Conservation (phyloP, 495 filamentous ascomycete genomes). For the Penicillium waksmanii region DNA sequence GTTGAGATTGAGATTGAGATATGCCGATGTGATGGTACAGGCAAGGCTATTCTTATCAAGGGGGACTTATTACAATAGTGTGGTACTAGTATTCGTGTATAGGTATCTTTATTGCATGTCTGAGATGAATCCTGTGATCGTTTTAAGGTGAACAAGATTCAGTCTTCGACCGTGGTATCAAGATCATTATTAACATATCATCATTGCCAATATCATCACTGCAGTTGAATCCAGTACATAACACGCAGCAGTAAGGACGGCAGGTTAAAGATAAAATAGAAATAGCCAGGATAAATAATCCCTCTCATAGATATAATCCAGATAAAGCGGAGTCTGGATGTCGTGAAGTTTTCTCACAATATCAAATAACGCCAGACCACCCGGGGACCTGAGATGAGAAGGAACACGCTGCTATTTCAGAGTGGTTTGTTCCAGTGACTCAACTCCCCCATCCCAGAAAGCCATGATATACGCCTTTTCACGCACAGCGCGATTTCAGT, state of each 20-base stretch:
- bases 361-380: conserved; percentile 3
- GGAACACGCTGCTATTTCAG: not conserved
- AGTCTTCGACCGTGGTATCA: conserved; percentile 1
- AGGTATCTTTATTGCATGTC: too few relatives aligned
- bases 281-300: not conserved
- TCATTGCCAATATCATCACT: conserved; percentile 4
- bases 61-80: too few relatives aligned
- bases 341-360: not conserved
- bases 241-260: not conserved
- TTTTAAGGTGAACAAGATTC: not conserved
- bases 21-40: too few relatives aligned
- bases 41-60: too few relatives aligned
- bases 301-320: not conserved
- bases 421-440: not conserved
- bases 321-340: conserved; percentile 10
- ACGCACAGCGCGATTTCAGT: conserved; percentile 7
- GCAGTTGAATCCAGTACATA: not conserved
- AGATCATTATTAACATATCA: conserved; percentile 4
- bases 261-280: too few relatives aligned
- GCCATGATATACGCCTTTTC: conserved; percentile 7
- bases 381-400: not conserved
- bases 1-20: too few relatives aligned
- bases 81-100: too few relatives aligned
- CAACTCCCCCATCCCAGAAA: not conserved
- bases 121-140: too few relatives aligned